Evolutionary conservation across 768 basidiomycete species (phyloP), one percentile per base, ranked within the genome.

Genomic region (Wakefieldia striispora): DNA sequence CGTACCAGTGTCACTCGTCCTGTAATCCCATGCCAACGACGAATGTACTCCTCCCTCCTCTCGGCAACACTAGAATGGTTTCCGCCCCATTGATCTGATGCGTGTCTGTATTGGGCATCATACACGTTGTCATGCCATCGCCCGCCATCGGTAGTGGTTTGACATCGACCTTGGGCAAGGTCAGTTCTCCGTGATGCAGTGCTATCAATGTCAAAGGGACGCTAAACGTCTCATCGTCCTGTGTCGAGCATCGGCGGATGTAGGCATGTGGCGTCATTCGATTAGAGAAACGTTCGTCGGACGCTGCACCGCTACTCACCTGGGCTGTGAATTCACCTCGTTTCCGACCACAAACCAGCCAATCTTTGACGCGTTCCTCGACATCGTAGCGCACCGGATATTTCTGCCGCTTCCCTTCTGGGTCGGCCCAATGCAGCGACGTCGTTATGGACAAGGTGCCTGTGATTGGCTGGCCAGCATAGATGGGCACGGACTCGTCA

Each of bases 341-440:
- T 69, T 94, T 95, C 36, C 78, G 77, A 9, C 95, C 95, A 52
- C 91, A 88, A 9, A 97, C 81, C 3, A 97, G 74, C 95, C 95
- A 97, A 56, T 91, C 88, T 42, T 82, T 83, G 16, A 83, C 77
- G 67, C 83, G 77, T 56, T 92, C 90, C 49, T 89, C 83, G 14
- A 97, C 75, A 55, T 94, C 90, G 61, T 87, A 97, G 33, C 84
- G 78, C 69, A 95, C 75, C 35, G 68, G 60, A 62, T 84, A 86
- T 46, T 66, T 68, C 19, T 65, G 69, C 24, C 65, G 56, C 61
- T 77, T 69, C 27, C 66, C 64, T 49, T 75, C 66, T 56, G 59
- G 71, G 6, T 76, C 72, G 27, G 84, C 78, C 93, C 92, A 95
- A 54, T 86, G 83, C 60, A 91, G 86, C 3, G 86, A 84, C 0